Evolutionary conservation across 1,284 basidiomycete species (phyloP), one percentile per base, ranked within the genome.

Genomic region (Hypsizygus ulmarius): DNA sequence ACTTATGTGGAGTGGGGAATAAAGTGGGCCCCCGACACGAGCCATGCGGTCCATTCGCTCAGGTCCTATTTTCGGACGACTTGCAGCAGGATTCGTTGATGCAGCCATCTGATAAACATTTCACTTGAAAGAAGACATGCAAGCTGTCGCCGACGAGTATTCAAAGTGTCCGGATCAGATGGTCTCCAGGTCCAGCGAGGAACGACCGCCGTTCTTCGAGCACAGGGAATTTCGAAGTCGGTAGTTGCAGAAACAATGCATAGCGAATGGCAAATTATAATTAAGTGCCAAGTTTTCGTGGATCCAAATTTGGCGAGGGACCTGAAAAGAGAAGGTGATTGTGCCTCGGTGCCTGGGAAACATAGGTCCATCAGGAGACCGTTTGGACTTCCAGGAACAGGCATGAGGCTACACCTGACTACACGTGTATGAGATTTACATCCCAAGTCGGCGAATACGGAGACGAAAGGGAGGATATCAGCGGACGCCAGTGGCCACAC

Each of bases 291-390:
- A 27, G 35, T 33, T 36, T 41, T 28, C 15, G 16, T 3, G 32
- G 5, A 34, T 14, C 37, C 27, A 36, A n/a, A 18, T 36, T 38
- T 27, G 41, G 18, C 25, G 38, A 38, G 40, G 28, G 27, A 29
- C 33, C 30, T 37, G 33, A 9, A 45, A 47, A 45, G 40, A 39
- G 19, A n/a, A 39, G 36, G 30, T 60, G 59, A 60, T 61, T 38
- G 59, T 60, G 54, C 61, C 59, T 64, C 60, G 59, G 55, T 62
- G 56, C 57, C 51, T 60, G 53, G 53, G 59, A 39, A 59, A 39
- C 19, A 28, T 18, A 12, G n/a, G 28, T 25, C 21, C 21, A 3
- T 25, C 21, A 25, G 21, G 21, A 25, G 21, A 25, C 21, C 21
- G 7, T 25, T n/a, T 39, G 47, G 53, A 34, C 54, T 16, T 16